Conservation (phyloP, 768 basidiomycete genomes). For the Russula sp. region DNA sequence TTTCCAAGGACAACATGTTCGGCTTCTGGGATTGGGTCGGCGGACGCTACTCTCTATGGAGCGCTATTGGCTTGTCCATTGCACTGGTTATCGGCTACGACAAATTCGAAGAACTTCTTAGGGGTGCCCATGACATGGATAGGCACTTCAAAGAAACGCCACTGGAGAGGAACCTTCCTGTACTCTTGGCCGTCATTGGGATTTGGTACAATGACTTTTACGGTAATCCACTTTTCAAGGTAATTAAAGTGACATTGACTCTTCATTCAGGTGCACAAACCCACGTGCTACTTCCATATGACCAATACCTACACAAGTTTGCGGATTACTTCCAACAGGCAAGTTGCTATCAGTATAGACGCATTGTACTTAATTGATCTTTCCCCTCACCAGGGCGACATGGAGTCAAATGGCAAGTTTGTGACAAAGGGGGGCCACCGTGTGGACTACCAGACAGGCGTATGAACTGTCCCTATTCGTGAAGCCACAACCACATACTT, state of each 20-base stretch:
- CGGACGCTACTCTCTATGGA: conserved; percentile 97
- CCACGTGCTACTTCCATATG: conserved; percentile 91
- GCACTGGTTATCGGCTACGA: conserved; percentile 89
- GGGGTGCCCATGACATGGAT: conserved; percentile 96
- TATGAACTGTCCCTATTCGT: conserved; percentile 33
- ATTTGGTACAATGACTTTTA: conserved; percentile 99
- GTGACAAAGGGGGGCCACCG: conserved; percentile 90
- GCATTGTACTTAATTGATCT: not conserved
- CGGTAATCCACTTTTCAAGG: conserved; percentile 30
- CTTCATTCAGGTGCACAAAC: conserved; percentile 73
- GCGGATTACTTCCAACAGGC: conserved; percentile 99
- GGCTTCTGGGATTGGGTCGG: conserved; percentile 99
- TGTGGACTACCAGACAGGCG: conserved; percentile 94
- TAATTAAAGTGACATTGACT: not conserved
- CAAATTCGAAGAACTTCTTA: conserved; percentile 83
- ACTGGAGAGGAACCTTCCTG: conserved; percentile 86
- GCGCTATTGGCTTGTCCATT: conserved; percentile 94
- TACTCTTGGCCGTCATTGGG: conserved; percentile 81
- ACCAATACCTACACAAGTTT: conserved; percentile 98
- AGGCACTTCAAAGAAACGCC: conserved; percentile 89
- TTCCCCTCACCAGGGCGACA: conserved; percentile 59
- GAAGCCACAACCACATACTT: conserved; percentile 3
- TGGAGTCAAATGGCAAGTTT: conserved; percentile 99
- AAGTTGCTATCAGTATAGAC: not conserved
- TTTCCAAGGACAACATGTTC: conserved; percentile 92